Evolutionary conservation across 2,329 filamentous ascomycete species (phyloP).

Genomic region (Chaetomiaceae sp.): DNA sequence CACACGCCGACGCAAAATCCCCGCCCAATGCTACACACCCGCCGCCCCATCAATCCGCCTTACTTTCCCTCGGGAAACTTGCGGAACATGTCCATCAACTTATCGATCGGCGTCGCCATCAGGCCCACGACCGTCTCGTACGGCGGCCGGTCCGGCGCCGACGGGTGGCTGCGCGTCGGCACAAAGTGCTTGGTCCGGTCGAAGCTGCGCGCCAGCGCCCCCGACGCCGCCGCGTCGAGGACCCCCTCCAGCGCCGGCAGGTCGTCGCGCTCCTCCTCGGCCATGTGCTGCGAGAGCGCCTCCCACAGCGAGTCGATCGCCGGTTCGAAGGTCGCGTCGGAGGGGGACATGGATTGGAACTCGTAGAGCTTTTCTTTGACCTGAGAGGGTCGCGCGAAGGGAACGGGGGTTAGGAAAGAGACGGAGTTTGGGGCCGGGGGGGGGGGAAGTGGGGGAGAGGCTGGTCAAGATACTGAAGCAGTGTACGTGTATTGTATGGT

Average conservation of each 20-base stretch:
- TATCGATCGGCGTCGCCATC: constrained; percentile 54
- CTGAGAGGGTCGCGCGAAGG: constrained; percentile 34
- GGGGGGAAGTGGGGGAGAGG: not conserved
- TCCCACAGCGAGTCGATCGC: constrained; percentile 32
- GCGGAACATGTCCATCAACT: constrained; percentile 52
- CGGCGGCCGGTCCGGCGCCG: constrained; percentile 45
- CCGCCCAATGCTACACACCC: too few relatives aligned
- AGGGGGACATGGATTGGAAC: constrained; percentile 43
- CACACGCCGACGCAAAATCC: not conserved
- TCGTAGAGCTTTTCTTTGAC: constrained; percentile 47
- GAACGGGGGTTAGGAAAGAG: not conserved
- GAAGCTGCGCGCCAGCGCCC: constrained; percentile 41
- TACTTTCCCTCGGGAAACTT: constrained; percentile 28
- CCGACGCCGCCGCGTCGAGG: constrained; percentile 35
- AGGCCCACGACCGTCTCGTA: constrained; percentile 54
- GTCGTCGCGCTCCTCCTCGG: constrained; percentile 47
- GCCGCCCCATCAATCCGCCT: not conserved
- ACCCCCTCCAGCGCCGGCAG: constrained; percentile 44
- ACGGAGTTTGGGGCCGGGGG: not conserved
- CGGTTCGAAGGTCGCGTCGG: constrained; percentile 39
- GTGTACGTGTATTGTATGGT: too few relatives aligned
- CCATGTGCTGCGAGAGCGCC: constrained; percentile 43
- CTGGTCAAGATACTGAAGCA: too few relatives aligned
- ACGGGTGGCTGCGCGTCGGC: constrained; percentile 48
- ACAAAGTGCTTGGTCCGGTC: constrained; percentile 49